Conservation (phyloP, 2,329 filamentous ascomycete species). For the Aspergillus udagawae region DNA sequence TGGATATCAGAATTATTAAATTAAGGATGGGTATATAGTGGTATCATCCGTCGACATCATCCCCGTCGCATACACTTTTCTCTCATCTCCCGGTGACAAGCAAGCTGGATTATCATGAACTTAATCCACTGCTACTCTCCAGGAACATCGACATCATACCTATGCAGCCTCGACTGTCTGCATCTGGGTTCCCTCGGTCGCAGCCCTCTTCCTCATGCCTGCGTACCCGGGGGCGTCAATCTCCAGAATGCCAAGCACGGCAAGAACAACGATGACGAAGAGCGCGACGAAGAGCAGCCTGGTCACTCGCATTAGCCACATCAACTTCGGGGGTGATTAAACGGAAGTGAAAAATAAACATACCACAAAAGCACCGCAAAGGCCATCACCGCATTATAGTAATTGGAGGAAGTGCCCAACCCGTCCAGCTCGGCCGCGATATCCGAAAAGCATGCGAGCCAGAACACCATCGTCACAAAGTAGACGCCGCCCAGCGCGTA, state of each 20-base stretch:
- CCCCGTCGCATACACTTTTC: background rate
- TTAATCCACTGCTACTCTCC: background rate
- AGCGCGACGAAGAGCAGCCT: slow-evolving; percentile 29
- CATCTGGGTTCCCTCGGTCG: background rate
- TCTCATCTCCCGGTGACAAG: background rate
- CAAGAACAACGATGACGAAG: slow-evolving; percentile 24
- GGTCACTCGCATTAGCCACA: background rate
- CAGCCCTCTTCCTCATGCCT: background rate
- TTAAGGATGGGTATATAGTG: background rate
- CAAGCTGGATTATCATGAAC: background rate
- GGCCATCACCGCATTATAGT: slow-evolving; percentile 23
- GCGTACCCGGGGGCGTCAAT: slow-evolving; percentile 25
- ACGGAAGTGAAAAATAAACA: background rate
- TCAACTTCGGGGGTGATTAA: background rate
- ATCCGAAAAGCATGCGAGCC: slow-evolving; percentile 28
- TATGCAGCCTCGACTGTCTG: background rate
- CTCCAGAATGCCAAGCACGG: slow-evolving; percentile 23
- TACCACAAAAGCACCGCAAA: slow-evolving; percentile 29
- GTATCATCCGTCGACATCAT: background rate
- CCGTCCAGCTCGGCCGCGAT: slow-evolving; percentile 15
- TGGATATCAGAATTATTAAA: background rate
- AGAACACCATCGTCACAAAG: slow-evolving; percentile 29
- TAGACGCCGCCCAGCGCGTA: slow-evolving; percentile 17
- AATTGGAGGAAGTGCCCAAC: slow-evolving; percentile 6
- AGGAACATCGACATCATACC: background rate